A percentile compares a stretch with the other conserved stretches of the same genome.
Evolutionary conservation across 2,329 filamentous ascomycete species (phyloP).

Genomic region (Aspergillus transmontanensis): DNA sequence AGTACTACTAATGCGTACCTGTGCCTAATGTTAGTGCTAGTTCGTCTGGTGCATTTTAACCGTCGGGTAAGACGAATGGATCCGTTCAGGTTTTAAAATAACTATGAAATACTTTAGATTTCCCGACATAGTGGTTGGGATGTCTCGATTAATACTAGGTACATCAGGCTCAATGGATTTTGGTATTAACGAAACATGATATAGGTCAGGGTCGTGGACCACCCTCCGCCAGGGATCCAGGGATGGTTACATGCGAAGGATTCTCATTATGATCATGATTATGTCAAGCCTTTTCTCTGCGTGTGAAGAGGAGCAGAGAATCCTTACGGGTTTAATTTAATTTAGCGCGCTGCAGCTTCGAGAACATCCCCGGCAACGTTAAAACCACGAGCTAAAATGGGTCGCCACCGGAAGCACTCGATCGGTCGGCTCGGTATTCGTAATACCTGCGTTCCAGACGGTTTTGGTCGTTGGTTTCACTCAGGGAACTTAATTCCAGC

Average conservation of each 20-base stretch:
- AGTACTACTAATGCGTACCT: neutral
- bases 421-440: neutral
- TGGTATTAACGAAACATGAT: neutral
- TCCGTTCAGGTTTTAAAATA: neutral
- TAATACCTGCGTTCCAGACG: constrained; percentile 3
- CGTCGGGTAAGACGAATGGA: neutral
- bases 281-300: neutral
- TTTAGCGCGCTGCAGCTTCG: constrained; percentile 6
- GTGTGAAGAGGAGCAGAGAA: neutral
- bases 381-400: constrained; percentile 8
- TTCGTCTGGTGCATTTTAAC: neutral
- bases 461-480: neutral
- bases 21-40: neutral
- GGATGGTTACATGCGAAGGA: neutral
- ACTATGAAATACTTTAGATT: neutral
- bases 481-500: neutral
- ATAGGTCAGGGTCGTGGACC: neutral
- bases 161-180: neutral
- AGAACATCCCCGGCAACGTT: constrained; percentile 12
- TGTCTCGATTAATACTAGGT: neutral
- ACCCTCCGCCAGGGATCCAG: neutral
- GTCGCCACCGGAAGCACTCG: neutral
- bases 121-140: neutral
- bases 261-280: neutral
- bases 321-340: neutral